Evolutionary conservation across 2,329 filamentous ascomycete species (phyloP).

Genomic region (Clonostachys rosea): DNA sequence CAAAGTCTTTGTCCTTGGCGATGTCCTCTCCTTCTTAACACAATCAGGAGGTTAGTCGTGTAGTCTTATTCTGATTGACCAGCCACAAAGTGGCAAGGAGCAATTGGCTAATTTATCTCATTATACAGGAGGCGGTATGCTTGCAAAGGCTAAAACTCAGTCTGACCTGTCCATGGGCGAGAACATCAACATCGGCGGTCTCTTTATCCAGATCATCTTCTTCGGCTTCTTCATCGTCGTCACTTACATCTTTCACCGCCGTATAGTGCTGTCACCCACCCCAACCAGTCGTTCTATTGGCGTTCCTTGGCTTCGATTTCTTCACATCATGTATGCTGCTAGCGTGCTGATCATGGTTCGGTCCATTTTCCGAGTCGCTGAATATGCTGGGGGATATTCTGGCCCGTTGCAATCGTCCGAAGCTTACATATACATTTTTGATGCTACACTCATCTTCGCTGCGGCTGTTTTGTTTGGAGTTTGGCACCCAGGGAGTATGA

Average conservation of each 20-base stretch:
- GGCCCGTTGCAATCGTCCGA: conserved; percentile 31
- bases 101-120: conserved; percentile 9
- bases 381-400: conserved; percentile 32
- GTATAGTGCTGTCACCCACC: conserved; percentile 1
- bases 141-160: conserved; percentile 7
- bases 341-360: conserved; percentile 32
- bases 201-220: conserved; percentile 49
- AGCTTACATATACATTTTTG: conserved; percentile 32
- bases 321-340: conserved; percentile 23
- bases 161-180: conserved; percentile 20
- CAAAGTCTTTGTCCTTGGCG: conserved; percentile 21
- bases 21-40: conserved; percentile 15
- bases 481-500: too few species aligned
- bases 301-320: background rate
- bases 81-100: too few species aligned
- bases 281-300: too few species aligned
- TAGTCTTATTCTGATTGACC: background rate
- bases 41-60: too few species aligned
- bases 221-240: conserved; percentile 46
- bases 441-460: conserved; percentile 28
- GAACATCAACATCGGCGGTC: conserved; percentile 44
- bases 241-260: conserved; percentile 34
- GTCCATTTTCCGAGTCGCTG: conserved; percentile 36
- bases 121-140: conserved; percentile 16
- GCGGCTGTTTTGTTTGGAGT: background rate